Evolutionary conservation across 768 basidiomycete genomes (phyloP), one percentile per base, ranked within the genome.

Genomic region (Tylopilus sp.): DNA sequence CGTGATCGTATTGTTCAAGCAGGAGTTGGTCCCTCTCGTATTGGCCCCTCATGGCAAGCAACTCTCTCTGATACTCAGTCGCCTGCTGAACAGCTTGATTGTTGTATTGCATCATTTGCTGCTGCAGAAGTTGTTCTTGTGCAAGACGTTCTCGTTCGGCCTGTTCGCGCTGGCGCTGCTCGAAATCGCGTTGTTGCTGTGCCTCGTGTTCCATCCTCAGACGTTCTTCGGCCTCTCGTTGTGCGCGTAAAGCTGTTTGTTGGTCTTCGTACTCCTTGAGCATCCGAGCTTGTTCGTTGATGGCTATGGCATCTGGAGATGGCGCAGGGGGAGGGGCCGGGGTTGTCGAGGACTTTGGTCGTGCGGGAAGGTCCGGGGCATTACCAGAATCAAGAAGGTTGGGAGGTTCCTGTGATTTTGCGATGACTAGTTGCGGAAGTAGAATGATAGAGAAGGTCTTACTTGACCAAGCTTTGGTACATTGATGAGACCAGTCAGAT

Each of bases 1-100:
- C 94, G 38, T 88, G 81, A 66, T 99, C 97, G 63, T 99, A 99
- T 62, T 98, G 94, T 69, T 98, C 95, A 48, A 99, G 76, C 69
- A 99, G 83, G 59, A 99, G 87, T 67, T 99, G 97, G 62, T 99
- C 95, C 12, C 97, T 82, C 71, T 99, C 97, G 66, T 93, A 99
- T 66, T 98, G 97, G 0, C 97, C 94, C 42, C 94, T 77, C 88
- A 98, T 89, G 10, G 81, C 91, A 43, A 98, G 79, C 44, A 98
- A 74, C 68, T 98, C 88, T 46, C 90, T 78, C 69, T 99, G 93
- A 40, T 95, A 78, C 53, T 98, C 94, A 48, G 81, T 76, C 26
- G 82, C 78, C 58, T 90, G 86, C 53, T 86, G 83, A 40, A 78
- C 82, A 33, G 83, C 82, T 66, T 91, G 86, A 54, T 83, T 90